phyloP scores from a whole-genome alignment of 805 yeast species.

The Lipomyces yamadae region DNA sequence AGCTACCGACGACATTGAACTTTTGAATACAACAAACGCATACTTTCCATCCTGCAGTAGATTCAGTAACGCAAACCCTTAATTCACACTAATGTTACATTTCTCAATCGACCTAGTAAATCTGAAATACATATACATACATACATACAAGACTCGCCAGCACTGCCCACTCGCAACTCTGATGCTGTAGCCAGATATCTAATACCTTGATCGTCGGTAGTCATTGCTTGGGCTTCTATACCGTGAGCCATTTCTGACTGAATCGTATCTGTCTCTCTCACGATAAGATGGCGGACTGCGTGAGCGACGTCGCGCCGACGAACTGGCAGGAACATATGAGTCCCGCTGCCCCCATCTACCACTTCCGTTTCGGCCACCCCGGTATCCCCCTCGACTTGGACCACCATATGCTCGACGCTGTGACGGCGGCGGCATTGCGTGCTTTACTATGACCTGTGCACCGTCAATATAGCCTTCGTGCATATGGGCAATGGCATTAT shows the following conservation, averaged over 20 bases:
- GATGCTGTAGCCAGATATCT: neutral
- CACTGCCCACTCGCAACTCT: neutral
- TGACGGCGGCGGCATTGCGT: slow-evolving; percentile 17
- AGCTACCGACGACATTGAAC: neutral
- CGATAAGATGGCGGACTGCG: slow-evolving; percentile 25
- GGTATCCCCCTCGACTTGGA: slow-evolving; percentile 11
- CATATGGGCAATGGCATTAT: slow-evolving; percentile 36
- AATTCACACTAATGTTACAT: neutral
- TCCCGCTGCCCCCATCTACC: slow-evolving; percentile 14
- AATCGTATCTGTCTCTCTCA: slow-evolving; percentile 1
- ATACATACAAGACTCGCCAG: neutral
- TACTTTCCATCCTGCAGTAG: neutral
- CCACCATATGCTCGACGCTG: slow-evolving; percentile 14
- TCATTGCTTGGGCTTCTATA: neutral
- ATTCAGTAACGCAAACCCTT: neutral
- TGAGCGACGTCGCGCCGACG: slow-evolving; percentile 20
- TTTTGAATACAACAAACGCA: neutral
- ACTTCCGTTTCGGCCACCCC: slow-evolving; percentile 16
- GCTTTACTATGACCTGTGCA: slow-evolving; percentile 21
- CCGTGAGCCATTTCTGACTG: slow-evolving; percentile 6
- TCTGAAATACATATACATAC: neutral
- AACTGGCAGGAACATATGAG: slow-evolving; percentile 5
- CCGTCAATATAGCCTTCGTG: slow-evolving; percentile 36
- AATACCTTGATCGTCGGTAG: slow-evolving; percentile 1
- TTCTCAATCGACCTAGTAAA: neutral